These are phyloP conservation scores for Aureobasidium melanogenum DNA, from an alignment of 2,329 filamentous ascomycete genomes.

Conservation along the genomic window DNA sequence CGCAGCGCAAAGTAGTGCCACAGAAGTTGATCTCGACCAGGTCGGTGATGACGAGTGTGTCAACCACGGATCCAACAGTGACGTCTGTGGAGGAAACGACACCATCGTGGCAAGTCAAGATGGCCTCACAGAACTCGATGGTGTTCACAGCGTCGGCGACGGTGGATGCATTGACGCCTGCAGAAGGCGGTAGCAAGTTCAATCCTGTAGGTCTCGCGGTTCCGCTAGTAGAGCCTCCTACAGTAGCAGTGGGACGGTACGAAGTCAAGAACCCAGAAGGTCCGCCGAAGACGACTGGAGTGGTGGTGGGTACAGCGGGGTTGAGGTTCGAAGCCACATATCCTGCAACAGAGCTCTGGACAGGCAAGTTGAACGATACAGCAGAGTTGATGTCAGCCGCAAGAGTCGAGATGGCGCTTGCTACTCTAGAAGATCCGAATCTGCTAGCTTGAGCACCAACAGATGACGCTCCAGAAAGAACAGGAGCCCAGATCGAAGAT, in stretches of 20 bases:
- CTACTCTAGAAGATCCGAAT: background rate
- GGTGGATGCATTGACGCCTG: background rate
- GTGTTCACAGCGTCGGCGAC: background rate
- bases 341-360: background rate
- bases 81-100: background rate
- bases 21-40: background rate
- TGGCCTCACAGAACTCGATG: background rate
- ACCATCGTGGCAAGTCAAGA: background rate
- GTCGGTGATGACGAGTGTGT: background rate
- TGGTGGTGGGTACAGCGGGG: background rate
- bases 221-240: background rate
- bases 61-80: background rate
- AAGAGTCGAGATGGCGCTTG: background rate
- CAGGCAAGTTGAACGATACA: background rate
- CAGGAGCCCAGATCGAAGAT: background rate
- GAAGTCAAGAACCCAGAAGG: background rate
- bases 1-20: background rate
- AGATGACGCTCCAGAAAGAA: background rate
- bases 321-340: background rate
- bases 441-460: background rate
- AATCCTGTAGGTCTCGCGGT: background rate
- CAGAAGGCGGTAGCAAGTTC: background rate
- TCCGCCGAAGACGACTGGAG: background rate
- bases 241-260: background rate
- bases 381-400: slow-evolving; percentile 1